Base-by-base conservation (phyloP, 495 filamentous ascomycete genomes). In the Xylaria flabelliformis region DNA sequence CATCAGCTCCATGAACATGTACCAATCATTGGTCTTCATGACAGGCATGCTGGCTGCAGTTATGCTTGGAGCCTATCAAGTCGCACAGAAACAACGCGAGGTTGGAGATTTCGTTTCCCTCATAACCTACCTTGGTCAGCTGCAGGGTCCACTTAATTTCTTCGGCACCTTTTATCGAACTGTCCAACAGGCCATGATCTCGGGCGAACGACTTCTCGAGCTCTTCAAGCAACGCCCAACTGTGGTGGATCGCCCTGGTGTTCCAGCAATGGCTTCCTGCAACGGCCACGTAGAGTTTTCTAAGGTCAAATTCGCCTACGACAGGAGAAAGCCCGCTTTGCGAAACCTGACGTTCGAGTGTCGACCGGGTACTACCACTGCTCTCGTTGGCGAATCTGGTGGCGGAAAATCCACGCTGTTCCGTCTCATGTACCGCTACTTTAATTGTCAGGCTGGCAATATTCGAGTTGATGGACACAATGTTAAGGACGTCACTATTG, bases 321-420 rank as follows among this genome's bases (percentile, higher is more conserved):
- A 98, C 80, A 81, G 85, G 65, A 91, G 95, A 24, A 94, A 95
- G 78, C 92, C 95, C 2, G 97, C 97, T 2, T 83, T 99, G 29
- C 88, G 92, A 62, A 91, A 92, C 50, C 83, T 98, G 63, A 90
- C 88, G 51, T 97, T 98, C 82, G 87, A 89, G 64, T 97, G 93
- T 79, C 82, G 86, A 29, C 94, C 95, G 2, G 96, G 96, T 64
- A 98, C 94, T 0, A 97, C 95, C 0, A 99, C 96, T 7, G 96
- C 96, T 10, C 88, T 99, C 63, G 96, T 99, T 12, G 96, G 96
- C 58, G 96, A 98, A 79, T 97, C 94, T 24, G 96, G 97, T 50
- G 97, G 95, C 56, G 97, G 96, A 68, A 99, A 99, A 79, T 97
- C 96, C 2, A 98, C 96, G 3, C 90, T 98, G n/a, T 97, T 99